phyloP scores from a whole-genome alignment of 2,329 filamentous ascomycete genomes.

The Stagonosporopsis vannaccii region DNA sequence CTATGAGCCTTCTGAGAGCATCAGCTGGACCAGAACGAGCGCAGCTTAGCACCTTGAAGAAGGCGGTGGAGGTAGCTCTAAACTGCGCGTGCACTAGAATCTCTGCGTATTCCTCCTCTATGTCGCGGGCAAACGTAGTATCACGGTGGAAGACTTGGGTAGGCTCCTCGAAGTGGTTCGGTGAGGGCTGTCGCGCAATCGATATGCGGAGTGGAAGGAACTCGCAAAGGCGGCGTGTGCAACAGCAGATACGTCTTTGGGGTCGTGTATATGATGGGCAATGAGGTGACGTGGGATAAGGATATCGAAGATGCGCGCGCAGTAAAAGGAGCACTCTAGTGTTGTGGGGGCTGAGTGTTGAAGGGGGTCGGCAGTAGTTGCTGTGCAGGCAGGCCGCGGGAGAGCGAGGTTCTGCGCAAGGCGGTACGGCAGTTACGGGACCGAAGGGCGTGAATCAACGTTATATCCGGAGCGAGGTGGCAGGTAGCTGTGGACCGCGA shows the following conservation, averaged over 20 bases:
- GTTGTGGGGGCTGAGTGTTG: conserved; percentile 6
- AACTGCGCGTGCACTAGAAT: background rate
- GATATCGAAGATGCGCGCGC: background rate
- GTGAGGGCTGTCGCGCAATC: conserved; percentile 1
- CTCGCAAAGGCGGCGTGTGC: background rate
- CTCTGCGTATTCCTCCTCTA: background rate
- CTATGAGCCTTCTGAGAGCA: conserved; percentile 10
- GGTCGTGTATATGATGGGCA: background rate
- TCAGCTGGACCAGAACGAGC: conserved; percentile 6
- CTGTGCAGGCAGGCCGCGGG: conserved; percentile 9
- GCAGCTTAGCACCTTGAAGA: conserved; percentile 3
- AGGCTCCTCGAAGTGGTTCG: background rate
- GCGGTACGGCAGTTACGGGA: conserved; percentile 13
- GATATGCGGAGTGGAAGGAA: background rate
- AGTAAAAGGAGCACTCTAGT: background rate
- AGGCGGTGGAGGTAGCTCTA: background rate
- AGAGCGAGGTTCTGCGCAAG: conserved; percentile 15
- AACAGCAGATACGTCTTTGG: background rate
- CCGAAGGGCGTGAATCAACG: conserved; percentile 9
- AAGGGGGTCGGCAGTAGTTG: conserved; percentile 15
- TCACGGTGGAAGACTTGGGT: background rate
- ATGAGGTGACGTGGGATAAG: background rate
- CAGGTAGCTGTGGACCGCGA: background rate
- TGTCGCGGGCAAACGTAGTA: background rate
- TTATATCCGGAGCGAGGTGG: conserved; percentile 5